These are phyloP conservation scores for Colletotrichum tabaci DNA, from an alignment of 2,329 filamentous ascomycete genomes.

Conservation along the genomic window DNA sequence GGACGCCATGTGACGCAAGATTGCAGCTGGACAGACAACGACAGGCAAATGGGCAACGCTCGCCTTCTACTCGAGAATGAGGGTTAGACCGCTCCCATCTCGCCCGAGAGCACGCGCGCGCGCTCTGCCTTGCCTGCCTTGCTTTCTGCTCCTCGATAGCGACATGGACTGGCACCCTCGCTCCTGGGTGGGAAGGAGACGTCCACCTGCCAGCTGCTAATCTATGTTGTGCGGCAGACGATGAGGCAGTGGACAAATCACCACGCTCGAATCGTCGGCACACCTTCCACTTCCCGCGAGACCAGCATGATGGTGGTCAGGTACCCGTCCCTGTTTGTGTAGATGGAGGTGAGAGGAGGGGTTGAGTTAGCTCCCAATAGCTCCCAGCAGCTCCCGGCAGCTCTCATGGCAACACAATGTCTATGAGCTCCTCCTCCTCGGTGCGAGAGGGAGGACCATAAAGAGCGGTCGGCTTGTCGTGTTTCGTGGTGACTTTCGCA, in stretches of 20 bases:
- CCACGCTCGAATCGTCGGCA: constrained; percentile 14
- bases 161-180: background rate
- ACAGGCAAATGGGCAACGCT: background rate
- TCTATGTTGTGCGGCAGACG: constrained; percentile 13
- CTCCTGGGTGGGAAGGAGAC: background rate
- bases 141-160: background rate
- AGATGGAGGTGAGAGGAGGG: background rate
- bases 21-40: constrained; percentile 28
- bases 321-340: constrained; percentile 14
- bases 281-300: constrained; percentile 27
- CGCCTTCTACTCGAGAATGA: background rate
- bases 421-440: background rate
- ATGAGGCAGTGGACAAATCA: constrained; percentile 28
- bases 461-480: background rate
- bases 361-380: constrained; percentile 9
- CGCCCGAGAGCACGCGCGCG: background rate
- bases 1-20: constrained; percentile 41
- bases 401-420: background rate
- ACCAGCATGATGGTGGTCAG: constrained; percentile 21
- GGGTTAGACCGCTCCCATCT: background rate
- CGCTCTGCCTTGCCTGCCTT: background rate
- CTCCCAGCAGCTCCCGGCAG: constrained; percentile 14
- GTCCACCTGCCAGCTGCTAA: constrained; percentile 9
- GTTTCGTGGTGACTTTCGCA: background rate
- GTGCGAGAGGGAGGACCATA: background rate